Evolutionary conservation across 2,329 filamentous ascomycete species (phyloP).

Genomic region (Xylariomycetidae sp.): DNA sequence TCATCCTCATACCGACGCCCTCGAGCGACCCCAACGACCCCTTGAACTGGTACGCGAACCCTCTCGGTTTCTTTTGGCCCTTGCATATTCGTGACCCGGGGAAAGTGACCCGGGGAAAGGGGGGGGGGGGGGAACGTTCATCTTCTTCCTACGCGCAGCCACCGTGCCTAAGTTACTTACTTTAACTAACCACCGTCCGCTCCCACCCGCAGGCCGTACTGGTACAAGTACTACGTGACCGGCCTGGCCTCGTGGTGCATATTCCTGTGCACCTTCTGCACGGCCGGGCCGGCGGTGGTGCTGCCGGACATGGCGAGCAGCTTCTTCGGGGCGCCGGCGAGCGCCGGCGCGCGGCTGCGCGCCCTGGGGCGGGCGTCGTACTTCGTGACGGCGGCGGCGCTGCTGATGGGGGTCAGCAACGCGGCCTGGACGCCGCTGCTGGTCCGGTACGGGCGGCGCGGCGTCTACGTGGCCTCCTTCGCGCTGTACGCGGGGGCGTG

Average conservation of each 20-base stretch:
- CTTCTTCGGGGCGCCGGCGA: conserved; percentile 1
- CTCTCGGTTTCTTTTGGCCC: too few relatives aligned
- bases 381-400: conserved; percentile 1
- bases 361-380: conserved; percentile 2
- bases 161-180: too few relatives aligned
- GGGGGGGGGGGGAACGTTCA: too few relatives aligned
- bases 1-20: conserved; percentile 1
- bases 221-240: conserved; percentile 5
- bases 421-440: conserved; percentile 1
- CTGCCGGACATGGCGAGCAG: conserved; percentile 1
- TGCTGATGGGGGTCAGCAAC: conserved; percentile 2
- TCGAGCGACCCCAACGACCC: conserved; percentile 4
- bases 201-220: too few relatives aligned
- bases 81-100: too few relatives aligned
- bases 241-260: conserved; percentile 1
- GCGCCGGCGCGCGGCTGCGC: not conserved
- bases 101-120: too few relatives aligned
- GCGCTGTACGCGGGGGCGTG: not conserved
- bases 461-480: conserved; percentile 2
- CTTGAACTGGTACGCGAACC: conserved; percentile 3
- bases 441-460: conserved; percentile 1
- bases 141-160: too few relatives aligned
- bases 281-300: conserved; percentile 1
- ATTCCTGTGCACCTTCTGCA: conserved; percentile 4
- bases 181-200: too few relatives aligned